Conservation (phyloP, 2,329 filamentous ascomycete genomes). For the Cercospora sesami region DNA sequence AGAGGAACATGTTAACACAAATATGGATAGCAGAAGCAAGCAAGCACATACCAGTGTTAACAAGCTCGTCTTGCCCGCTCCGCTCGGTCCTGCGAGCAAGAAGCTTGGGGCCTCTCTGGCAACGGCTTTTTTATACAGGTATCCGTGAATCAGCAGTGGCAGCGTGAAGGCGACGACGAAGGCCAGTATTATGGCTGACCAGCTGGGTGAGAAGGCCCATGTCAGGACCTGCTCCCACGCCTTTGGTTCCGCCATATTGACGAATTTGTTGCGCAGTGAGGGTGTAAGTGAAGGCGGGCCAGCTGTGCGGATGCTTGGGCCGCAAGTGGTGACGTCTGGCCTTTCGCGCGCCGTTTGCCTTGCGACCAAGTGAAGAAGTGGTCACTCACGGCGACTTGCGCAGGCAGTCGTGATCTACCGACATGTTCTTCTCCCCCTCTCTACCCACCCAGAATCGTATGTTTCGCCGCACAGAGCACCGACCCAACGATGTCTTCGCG, state of each 20-base stretch:
- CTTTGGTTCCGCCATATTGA: constrained; percentile 10
- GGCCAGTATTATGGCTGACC: constrained; percentile 63
- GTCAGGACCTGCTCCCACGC: constrained; percentile 43
- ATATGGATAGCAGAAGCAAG: not conserved
- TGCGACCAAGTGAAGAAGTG: not conserved
- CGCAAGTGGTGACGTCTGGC: constrained; percentile 1
- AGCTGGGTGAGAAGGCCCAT: constrained; percentile 48
- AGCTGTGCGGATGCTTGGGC: not conserved
- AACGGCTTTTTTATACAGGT: constrained; percentile 69
- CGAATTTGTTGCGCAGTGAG: not conserved
- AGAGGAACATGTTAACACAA: not conserved
- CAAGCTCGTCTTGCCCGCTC: constrained; percentile 83
- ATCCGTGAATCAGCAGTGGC: constrained; percentile 74
- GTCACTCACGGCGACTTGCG: not conserved
- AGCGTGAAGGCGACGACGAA: constrained; percentile 68
- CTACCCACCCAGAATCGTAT: not conserved
- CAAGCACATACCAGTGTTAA: constrained; percentile 65
- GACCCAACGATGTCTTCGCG: not conserved
- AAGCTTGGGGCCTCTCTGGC: constrained; percentile 64
- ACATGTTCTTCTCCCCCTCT: not conserved
- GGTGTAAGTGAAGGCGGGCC: not conserved
- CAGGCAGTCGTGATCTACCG: not conserved
- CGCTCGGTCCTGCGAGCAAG: constrained; percentile 76
- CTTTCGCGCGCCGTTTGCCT: not conserved
- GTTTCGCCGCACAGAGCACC: not conserved